Conservation (phyloP, 345 rosid genomes). For the Leavenworthia alabamica region DNA sequence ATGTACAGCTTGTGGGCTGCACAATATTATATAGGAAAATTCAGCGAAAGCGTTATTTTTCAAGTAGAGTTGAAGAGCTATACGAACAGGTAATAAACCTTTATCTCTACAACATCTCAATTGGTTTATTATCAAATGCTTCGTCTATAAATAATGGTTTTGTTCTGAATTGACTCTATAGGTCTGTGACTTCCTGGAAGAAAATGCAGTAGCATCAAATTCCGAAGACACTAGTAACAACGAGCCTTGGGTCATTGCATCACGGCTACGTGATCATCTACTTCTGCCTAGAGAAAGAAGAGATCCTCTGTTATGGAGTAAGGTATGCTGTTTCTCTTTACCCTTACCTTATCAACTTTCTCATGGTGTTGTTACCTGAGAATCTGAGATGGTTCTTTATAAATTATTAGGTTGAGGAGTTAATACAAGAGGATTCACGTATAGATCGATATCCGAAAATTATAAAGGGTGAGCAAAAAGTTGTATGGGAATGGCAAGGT, state of each 20-base stretch:
- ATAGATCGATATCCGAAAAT: constrained; percentile 72
- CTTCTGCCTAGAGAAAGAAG: constrained; percentile 85
- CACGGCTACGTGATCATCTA: constrained; percentile 77
- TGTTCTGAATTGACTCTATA: constrained; percentile 18
- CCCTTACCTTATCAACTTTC: neutral
- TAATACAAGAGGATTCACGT: constrained; percentile 84
- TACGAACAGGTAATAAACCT: constrained; percentile 59
- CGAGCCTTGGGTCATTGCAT: constrained; percentile 83
- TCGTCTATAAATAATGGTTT: neutral
- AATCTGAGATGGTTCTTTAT: neutral
- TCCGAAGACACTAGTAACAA: constrained; percentile 33
- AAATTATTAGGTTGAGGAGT: constrained; percentile 66
- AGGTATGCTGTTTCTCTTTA: constrained; percentile 40
- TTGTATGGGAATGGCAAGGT: constrained; percentile 99
- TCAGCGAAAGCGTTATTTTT: constrained; percentile 35
- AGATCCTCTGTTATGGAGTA: constrained; percentile 69
- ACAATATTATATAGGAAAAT: constrained; percentile 40
- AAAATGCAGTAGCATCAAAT: constrained; percentile 61
- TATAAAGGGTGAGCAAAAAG: constrained; percentile 83
- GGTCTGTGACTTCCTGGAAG: constrained; percentile 89
- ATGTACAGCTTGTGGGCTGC: constrained; percentile 58
- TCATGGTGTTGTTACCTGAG: neutral
- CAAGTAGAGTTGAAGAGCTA: constrained; percentile 58
- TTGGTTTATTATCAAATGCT: neutral
- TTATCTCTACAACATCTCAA: neutral